phyloP scores from a whole-genome alignment of 2,329 filamentous ascomycete species.

The Penicillium sp. region DNA sequence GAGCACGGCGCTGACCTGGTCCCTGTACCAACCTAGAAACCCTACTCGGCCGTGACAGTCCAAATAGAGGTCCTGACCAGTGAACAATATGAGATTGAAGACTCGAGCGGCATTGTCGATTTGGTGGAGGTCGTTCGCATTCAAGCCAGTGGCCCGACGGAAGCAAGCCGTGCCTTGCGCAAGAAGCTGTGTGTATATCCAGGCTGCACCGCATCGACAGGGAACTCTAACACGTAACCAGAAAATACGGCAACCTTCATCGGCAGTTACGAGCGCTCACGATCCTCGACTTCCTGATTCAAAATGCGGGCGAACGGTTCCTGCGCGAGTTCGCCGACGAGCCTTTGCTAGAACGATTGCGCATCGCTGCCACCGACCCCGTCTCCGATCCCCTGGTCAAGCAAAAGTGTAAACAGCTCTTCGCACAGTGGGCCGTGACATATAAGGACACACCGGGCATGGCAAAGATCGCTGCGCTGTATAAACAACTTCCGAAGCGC shows the following conservation, averaged over 20 bases:
- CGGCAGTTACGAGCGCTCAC: constrained; percentile 85
- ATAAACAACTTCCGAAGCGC: constrained; percentile 66
- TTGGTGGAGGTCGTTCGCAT: constrained; percentile 92
- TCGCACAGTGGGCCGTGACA: constrained; percentile 79
- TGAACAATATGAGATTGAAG: constrained; percentile 87
- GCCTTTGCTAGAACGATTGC: constrained; percentile 83
- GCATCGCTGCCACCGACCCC: constrained; percentile 82
- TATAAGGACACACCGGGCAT: constrained; percentile 82
- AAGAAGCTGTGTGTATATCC: constrained; percentile 75
- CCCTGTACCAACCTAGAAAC: constrained; percentile 60
- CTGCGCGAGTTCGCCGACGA: constrained; percentile 88
- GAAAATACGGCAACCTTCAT: constrained; percentile 93
- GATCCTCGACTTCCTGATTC: constrained; percentile 88
- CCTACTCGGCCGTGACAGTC: constrained; percentile 91
- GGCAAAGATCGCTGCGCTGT: constrained; percentile 75
- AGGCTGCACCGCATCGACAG: not conserved
- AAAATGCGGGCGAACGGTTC: constrained; percentile 88
- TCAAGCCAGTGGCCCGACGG: constrained; percentile 80
- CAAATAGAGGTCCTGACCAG: constrained; percentile 88
- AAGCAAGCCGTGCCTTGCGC: constrained; percentile 86
- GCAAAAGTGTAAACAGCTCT: constrained; percentile 83
- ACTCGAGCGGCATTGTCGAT: constrained; percentile 87
- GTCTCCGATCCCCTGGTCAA: constrained; percentile 84
- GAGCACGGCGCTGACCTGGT: constrained; percentile 7
- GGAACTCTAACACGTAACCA: constrained; percentile 33